These are phyloP conservation scores for Sphaerosporella brunnea DNA, from an alignment of 495 filamentous ascomycete genomes.

Conservation along the genomic window DNA sequence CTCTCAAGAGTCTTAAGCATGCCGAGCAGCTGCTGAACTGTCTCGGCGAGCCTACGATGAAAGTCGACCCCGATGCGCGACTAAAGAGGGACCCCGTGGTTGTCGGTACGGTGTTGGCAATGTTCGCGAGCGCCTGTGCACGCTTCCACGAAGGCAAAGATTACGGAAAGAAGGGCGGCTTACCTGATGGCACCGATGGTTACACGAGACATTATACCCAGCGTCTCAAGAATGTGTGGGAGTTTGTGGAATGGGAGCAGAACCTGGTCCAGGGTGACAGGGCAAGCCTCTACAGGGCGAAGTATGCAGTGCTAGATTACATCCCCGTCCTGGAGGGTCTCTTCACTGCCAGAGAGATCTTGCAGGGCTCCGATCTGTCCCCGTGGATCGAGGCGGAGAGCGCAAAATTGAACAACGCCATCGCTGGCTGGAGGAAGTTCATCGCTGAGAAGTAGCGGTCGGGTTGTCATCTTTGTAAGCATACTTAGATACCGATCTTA, in stretches of 20 bases:
- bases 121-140: slow-evolving; percentile 11
- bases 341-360: slow-evolving; percentile 14
- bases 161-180: neutral
- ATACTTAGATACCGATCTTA: no score
- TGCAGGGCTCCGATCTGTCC: slow-evolving; percentile 12
- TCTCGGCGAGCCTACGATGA: slow-evolving; percentile 13
- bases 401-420: slow-evolving; percentile 18
- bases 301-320: slow-evolving; percentile 10
- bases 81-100: slow-evolving; percentile 14
- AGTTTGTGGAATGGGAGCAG: slow-evolving; percentile 6
- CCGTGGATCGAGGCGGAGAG: slow-evolving; percentile 19
- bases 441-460: neutral
- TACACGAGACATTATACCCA: neutral
- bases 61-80: slow-evolving; percentile 3
- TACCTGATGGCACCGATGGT: no score
- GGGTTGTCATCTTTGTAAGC: no score
- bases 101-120: slow-evolving; percentile 11
- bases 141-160: slow-evolving; percentile 10
- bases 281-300: neutral
- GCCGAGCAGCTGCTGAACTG: slow-evolving; percentile 5
- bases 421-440: slow-evolving; percentile 22
- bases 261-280: neutral
- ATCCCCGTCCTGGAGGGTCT: slow-evolving; percentile 18
- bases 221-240: slow-evolving; percentile 5
- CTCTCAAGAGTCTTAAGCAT: slow-evolving; percentile 4